phyloP scores from a whole-genome alignment of 2,329 filamentous ascomycete species.

The Orbilia ellipsospora region DNA sequence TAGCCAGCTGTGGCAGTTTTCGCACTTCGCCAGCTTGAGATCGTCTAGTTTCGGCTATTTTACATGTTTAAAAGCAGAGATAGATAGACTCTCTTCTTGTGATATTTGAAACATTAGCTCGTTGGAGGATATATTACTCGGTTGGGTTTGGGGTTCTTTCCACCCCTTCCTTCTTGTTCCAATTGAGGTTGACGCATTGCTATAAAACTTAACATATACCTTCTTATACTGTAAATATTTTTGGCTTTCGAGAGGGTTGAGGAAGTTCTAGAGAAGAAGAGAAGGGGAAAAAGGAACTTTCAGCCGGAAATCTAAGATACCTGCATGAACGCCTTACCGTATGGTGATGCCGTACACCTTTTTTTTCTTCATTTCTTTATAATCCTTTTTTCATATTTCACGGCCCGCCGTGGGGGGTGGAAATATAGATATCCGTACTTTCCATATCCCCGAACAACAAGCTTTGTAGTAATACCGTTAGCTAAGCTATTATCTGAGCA shows the following conservation, averaged over 20 bases:
- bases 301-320: slow-evolving; percentile 12
- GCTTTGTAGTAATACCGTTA: slow-evolving; percentile 2
- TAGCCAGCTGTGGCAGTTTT: no score
- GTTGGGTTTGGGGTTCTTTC: neutral
- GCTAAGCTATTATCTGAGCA: neutral
- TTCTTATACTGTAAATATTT: no score
- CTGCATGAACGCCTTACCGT: neutral
- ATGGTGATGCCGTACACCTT: neutral
- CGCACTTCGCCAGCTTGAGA: slow-evolving; percentile 18
- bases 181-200: no score
- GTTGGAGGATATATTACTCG: slow-evolving; percentile 31
- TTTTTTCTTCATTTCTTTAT: neutral
- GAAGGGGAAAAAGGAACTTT: neutral
- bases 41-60: slow-evolving; percentile 35
- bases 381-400: neutral
- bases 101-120: slow-evolving; percentile 43
- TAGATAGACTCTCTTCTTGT: neutral
- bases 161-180: no score
- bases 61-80: neutral
- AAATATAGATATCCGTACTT: slow-evolving; percentile 2
- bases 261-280: neutral
- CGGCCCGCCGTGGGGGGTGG: neutral
- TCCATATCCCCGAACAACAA: neutral
- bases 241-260: neutral
- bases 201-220: no score